These are phyloP conservation scores for Lepiota venenata DNA, from an alignment of 768 basidiomycete species.

Conservation along the genomic window DNA sequence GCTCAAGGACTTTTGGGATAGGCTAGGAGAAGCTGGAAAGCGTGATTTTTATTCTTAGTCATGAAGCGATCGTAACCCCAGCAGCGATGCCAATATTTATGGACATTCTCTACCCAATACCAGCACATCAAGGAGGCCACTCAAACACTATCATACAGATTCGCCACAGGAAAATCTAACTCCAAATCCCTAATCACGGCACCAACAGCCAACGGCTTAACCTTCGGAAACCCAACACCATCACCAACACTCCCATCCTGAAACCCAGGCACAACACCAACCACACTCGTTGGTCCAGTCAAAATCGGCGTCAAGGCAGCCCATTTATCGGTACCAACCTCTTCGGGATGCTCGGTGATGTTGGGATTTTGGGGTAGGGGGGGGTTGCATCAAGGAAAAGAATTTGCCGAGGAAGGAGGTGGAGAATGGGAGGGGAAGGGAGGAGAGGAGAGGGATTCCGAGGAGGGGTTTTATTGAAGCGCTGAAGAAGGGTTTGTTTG, in stretches of 20 bases:
- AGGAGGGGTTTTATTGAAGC: conserved; percentile 20
- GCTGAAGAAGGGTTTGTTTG: conserved; percentile 25
- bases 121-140: not conserved
- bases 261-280: conserved; percentile 7
- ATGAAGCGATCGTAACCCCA: no score
- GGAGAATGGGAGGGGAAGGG: conserved; percentile 20
- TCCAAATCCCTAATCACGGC: not conserved
- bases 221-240: conserved; percentile 8
- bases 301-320: conserved; percentile 6
- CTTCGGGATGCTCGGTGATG: not conserved
- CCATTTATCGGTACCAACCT: conserved; percentile 6
- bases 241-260: conserved; percentile 10
- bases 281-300: not conserved
- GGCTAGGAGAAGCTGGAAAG: no score
- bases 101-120: no score
- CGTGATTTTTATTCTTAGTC: no score
- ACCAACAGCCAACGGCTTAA: conserved; percentile 5
- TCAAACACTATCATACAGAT: conserved; percentile 3
- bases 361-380: not conserved
- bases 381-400: conserved; percentile 6
- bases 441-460: conserved; percentile 21
- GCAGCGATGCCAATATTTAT: no score
- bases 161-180: conserved; percentile 5
- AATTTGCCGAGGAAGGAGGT: conserved; percentile 13
- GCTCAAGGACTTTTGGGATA: no score